A percentile compares a stretch with the other conserved stretches of the same genome.
Conservation (phyloP, 148 eudicot genomes). For the Silene latifolia region DNA sequence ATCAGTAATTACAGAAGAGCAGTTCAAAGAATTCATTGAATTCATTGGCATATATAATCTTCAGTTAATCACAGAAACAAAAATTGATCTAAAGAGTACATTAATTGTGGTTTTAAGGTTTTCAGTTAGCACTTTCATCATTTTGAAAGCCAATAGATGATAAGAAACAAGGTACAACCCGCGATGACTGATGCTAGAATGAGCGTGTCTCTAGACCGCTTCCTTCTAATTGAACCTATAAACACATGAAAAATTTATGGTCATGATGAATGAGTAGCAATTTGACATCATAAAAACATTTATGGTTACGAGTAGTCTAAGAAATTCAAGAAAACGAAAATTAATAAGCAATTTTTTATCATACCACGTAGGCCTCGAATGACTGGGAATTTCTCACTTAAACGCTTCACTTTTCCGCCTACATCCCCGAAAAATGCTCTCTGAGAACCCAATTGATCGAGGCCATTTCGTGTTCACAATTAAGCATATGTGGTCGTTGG, state of each 20-base stretch:
- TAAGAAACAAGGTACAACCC: constrained; percentile 77
- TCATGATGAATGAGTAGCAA: not conserved
- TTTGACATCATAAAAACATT: not conserved
- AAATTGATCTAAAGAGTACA: constrained; percentile 17
- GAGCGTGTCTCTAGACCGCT: constrained; percentile 72
- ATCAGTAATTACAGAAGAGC: constrained; percentile 1
- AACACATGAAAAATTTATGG: not conserved
- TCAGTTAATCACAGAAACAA: constrained; percentile 26
- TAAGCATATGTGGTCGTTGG: too few species aligned
- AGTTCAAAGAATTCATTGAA: constrained; percentile 8
- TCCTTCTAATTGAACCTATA: constrained; percentile 76
- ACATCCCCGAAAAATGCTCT: constrained; percentile 82
- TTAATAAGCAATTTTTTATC: not conserved
- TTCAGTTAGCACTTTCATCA: constrained; percentile 32
- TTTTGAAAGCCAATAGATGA: constrained; percentile 86
- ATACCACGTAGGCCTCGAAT: constrained; percentile 90
- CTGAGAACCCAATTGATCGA: constrained; percentile 86
- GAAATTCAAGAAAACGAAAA: not conserved
- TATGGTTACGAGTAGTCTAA: not conserved
- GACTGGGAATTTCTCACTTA: constrained; percentile 88
- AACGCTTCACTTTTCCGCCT: constrained; percentile 81
- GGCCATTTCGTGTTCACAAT: too few species aligned
- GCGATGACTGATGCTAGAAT: constrained; percentile 80
- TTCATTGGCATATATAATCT: constrained; percentile 8
- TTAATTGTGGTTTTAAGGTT: not conserved